Percentiles rank a stretch among this genome's conserved stretches.
phyloP scores from a whole-genome alignment of 2,329 filamentous ascomycete genomes.

The Tolypocladium album region DNA sequence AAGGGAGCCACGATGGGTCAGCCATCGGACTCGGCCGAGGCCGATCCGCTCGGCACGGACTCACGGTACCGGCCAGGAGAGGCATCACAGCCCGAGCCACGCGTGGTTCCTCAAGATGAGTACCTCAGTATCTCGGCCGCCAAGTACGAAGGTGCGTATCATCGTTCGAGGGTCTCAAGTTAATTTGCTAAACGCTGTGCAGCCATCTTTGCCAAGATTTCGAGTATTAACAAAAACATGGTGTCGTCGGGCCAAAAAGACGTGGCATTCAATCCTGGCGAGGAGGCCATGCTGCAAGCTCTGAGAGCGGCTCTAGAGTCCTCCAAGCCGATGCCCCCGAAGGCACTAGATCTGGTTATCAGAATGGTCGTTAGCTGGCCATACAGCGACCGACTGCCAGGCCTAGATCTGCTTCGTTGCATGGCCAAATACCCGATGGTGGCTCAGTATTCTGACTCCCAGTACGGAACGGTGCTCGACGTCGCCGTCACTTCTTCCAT shows the following conservation, averaged over 20 bases:
- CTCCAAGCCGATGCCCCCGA: slow-evolving; percentile 33
- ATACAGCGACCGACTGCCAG: slow-evolving; percentile 67
- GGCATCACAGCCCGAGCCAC: slow-evolving; percentile 33
- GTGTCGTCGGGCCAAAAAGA: slow-evolving; percentile 63
- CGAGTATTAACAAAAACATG: slow-evolving; percentile 64
- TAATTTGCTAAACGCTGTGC: slow-evolving; percentile 17
- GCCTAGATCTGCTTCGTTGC: slow-evolving; percentile 79
- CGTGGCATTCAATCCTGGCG: slow-evolving; percentile 59
- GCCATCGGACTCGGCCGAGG: slow-evolving; percentile 34
- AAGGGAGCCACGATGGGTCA: slow-evolving; percentile 75
- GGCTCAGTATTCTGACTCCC: slow-evolving; percentile 46
- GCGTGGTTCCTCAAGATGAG: slow-evolving; percentile 61
- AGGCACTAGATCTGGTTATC: slow-evolving; percentile 53
- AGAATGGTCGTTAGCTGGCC: slow-evolving; percentile 74
- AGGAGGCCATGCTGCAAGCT: slow-evolving; percentile 51
- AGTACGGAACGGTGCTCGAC: slow-evolving; percentile 49
- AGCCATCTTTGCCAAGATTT: slow-evolving; percentile 66
- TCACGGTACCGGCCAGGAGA: slow-evolving; percentile 64
- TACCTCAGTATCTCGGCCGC: slow-evolving; percentile 70
- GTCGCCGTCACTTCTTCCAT: slow-evolving; percentile 29
- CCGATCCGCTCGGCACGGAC: slow-evolving; percentile 71
- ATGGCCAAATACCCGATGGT: slow-evolving; percentile 58
- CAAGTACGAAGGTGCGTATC: slow-evolving; percentile 46
- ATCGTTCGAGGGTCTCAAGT: not conserved
- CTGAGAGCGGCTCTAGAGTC: slow-evolving; percentile 56